Evolutionary conservation across 2,329 filamentous ascomycete genomes (phyloP), one percentile per base, ranked within the genome.

Genomic region (Fonsecaea erecta): DNA sequence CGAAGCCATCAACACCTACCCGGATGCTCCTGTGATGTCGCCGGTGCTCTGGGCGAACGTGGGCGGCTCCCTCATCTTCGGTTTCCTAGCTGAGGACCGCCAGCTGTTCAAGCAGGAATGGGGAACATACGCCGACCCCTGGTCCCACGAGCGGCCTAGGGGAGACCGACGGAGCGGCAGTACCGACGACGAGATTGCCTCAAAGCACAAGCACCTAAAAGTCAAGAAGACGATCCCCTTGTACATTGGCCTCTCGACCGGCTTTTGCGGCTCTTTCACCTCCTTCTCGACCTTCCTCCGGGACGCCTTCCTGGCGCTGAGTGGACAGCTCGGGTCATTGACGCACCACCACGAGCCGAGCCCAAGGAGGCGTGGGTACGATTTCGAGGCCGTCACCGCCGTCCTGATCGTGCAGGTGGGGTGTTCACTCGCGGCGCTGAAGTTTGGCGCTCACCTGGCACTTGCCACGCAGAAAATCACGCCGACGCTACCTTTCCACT

Each of bases 21-120:
- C 89, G 0, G 88, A 87, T n/a, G 85, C 89, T 0, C 91, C 92
- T 0, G 80, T 93, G 18, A 80, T 84, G 7, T 92, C 91, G 64
- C 84, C 86, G 58, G 87, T 89, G 2, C 77, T 95, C 11, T 97
- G 93, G 93, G 88, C 92, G 67, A 96, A 97, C 72, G 87, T 96
- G 48, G 87, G 82, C 1, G 93, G 93, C 2, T 89, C 89, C 62
- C 73, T 93, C 0, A 71, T 95, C 66, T 88, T 96, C 84, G 93
- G 93, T 0, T 94, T 94, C 72, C 81, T 96, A 0, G 80, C 85
- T 9, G 90, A 95, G 75, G 91, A 95, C 73, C 83, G 86, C 60
- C 85, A 82, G 72, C 79, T 95, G 1, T 94, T 95, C 40, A n/a
- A 32, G 24, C 74, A 84, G 24, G 64, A 65, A 37, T 64, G 61